Percentiles rank a stretch among this genome's conserved stretches.
phyloP scores from a whole-genome alignment of 208 protist species.

The Porcisia deanei region DNA sequence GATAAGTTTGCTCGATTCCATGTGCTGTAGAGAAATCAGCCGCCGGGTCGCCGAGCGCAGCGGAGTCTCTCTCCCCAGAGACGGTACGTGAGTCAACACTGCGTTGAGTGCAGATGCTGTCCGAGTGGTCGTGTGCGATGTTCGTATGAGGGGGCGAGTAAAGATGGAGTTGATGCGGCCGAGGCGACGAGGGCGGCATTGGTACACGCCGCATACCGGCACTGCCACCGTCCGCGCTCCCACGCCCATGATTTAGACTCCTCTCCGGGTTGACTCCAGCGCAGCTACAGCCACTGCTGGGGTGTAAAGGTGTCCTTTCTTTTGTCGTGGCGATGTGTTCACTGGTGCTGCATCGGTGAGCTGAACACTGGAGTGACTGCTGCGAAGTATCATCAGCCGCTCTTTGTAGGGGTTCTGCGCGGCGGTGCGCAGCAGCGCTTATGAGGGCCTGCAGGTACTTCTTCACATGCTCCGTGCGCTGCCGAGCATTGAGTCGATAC shows the following conservation, averaged over 20 bases:
- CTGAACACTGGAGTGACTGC: not conserved
- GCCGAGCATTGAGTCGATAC: not conserved
- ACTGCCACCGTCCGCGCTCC: not conserved
- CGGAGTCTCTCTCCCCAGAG: not conserved
- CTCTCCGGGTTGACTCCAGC: not conserved
- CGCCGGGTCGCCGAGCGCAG: not conserved
- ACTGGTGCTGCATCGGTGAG: conserved; percentile 9
- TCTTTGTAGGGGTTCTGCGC: not conserved
- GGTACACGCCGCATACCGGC: conserved; percentile 7
- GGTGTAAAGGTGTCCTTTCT: not conserved
- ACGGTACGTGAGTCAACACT: not conserved
- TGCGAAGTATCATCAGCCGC: not conserved
- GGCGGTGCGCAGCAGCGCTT: not conserved
- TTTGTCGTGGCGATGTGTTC: not conserved
- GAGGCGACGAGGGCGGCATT: conserved; percentile 7
- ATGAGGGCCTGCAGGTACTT: conserved; percentile 15
- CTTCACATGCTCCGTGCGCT: conserved; percentile 24
- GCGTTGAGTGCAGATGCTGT: conserved; percentile 9
- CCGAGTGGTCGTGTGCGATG: conserved; percentile 8
- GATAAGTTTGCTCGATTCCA: not conserved
- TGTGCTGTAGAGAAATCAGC: not conserved
- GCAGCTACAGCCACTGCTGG: not conserved
- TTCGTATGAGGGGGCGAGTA: not conserved
- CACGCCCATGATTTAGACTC: not conserved
- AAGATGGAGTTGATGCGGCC: not conserved